A percentile compares a stretch with the other conserved stretches of the same genome.
Evolutionary conservation across 768 basidiomycete genomes (phyloP).

Genomic region (Candolleomyces eurysporus): DNA sequence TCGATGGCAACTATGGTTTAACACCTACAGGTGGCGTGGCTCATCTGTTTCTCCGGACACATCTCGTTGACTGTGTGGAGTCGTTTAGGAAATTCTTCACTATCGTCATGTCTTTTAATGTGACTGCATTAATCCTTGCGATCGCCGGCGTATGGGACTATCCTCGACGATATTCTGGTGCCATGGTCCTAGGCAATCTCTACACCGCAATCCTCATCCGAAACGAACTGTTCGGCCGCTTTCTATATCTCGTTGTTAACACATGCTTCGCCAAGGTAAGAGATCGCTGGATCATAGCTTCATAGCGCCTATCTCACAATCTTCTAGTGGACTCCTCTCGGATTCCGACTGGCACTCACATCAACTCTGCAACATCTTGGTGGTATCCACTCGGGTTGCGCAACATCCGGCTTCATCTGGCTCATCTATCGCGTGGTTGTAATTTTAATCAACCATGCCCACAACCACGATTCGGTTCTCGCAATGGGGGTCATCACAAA

Average conservation of each 20-base stretch:
- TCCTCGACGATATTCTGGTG: conserved; percentile 61
- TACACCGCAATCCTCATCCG: conserved; percentile 71
- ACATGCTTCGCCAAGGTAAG: conserved; percentile 75
- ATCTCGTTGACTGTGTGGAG: not conserved
- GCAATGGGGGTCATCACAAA: conserved; percentile 61
- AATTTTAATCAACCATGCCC: conserved; percentile 48
- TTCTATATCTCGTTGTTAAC: conserved; percentile 69
- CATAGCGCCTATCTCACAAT: not conserved
- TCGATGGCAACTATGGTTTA: conserved; percentile 70
- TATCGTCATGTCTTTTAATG: conserved; percentile 56
- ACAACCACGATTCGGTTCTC: conserved; percentile 55
- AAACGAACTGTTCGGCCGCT: conserved; percentile 81
- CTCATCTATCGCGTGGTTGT: conserved; percentile 59
- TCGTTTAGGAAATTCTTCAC: conserved; percentile 67
- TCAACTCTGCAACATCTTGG: conserved; percentile 77
- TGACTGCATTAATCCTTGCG: conserved; percentile 58
- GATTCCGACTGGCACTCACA: conserved; percentile 67
- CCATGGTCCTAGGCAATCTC: conserved; percentile 74
- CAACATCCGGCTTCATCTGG: conserved; percentile 72
- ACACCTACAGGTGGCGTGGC: conserved; percentile 62
- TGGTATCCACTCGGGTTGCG: conserved; percentile 84
- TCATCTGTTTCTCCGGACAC: not conserved
- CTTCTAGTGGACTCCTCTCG: conserved; percentile 43
- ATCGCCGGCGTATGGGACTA: conserved; percentile 67
- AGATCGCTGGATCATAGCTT: not conserved